Conservation (phyloP, 2,329 filamentous ascomycete genomes). For the Rhynchosporium agropyri region DNA sequence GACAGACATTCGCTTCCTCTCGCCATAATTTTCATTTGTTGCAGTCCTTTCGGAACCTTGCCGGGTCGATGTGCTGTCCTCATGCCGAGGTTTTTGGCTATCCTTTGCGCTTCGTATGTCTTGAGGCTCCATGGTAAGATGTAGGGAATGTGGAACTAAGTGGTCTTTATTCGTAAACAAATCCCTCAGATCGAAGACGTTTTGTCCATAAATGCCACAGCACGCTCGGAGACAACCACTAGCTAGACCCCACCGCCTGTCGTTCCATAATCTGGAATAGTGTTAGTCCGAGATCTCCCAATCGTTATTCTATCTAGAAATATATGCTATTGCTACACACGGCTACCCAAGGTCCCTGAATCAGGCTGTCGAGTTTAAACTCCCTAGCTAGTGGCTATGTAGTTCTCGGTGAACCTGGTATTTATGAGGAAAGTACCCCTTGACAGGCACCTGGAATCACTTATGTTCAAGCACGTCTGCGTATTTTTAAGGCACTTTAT, state of each 20-base stretch:
- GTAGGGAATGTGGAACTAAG: background rate
- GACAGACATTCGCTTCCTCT: slow-evolving; percentile 12
- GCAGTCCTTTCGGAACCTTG: background rate
- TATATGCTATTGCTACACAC: background rate
- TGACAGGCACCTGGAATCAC: no score
- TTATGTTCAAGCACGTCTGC: no score
- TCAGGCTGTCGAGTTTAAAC: background rate
- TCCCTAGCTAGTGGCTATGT: background rate
- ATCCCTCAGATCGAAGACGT: background rate
- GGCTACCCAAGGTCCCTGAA: background rate
- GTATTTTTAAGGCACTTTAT: no score
- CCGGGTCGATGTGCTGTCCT: background rate
- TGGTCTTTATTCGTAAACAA: background rate
- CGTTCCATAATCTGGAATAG: background rate
- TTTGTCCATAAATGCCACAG: no score
- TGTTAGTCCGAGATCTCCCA: background rate
- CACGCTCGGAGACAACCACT: no score
- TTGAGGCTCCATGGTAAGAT: background rate
- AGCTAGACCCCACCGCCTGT: background rate
- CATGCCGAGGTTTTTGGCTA: background rate
- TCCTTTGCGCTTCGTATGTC: background rate
- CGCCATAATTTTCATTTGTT: background rate
- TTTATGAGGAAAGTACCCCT: no score
- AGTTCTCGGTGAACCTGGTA: no score
- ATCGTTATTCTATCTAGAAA: background rate